Evolutionary conservation across 768 basidiomycete genomes (phyloP).

Genomic region (Sporobolomyces roseus): DNA sequence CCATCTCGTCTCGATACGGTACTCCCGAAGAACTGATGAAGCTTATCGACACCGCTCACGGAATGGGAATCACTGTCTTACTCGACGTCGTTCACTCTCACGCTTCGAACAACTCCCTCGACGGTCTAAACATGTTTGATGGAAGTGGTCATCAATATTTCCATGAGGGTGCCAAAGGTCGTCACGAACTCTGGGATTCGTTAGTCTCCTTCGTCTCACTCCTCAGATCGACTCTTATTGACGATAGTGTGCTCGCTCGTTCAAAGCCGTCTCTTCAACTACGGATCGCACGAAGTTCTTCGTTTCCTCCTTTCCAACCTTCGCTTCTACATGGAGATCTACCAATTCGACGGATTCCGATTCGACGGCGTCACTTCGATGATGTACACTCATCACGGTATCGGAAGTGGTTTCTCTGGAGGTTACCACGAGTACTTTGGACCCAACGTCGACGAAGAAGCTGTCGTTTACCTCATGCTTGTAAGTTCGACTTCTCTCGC

Average conservation of each 20-base stretch:
- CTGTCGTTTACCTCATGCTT: slow-evolving; percentile 93
- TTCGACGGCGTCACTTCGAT: slow-evolving; percentile 99
- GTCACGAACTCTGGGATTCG: slow-evolving; percentile 94
- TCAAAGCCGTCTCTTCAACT: slow-evolving; percentile 87
- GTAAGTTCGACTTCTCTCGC: slow-evolving; percentile 55
- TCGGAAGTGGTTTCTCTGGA: slow-evolving; percentile 94
- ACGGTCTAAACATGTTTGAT: slow-evolving; percentile 92
- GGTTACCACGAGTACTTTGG: slow-evolving; percentile 99
- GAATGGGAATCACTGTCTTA: slow-evolving; percentile 84
- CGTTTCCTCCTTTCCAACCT: slow-evolving; percentile 93
- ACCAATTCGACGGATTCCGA: slow-evolving; percentile 92
- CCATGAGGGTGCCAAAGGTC: slow-evolving; percentile 84
- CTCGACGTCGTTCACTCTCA: slow-evolving; percentile 97
- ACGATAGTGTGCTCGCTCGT: too few relatives aligned
- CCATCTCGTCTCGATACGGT: slow-evolving; percentile 88
- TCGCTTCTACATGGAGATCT: slow-evolving; percentile 92
- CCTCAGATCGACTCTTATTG: too few relatives aligned
- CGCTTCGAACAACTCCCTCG: slow-evolving; percentile 93
- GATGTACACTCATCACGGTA: slow-evolving; percentile 99
- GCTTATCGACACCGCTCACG: slow-evolving; percentile 90
- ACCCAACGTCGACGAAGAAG: slow-evolving; percentile 73
- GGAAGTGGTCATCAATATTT: slow-evolving; percentile 98
- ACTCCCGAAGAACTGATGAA: slow-evolving; percentile 93
- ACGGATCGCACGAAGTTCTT: slow-evolving; percentile 86
- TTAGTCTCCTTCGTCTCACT: slow-evolving; percentile 27